Conservation (phyloP, 108 stramenopile genomes). For the Mediolabrus comicus region DNA sequence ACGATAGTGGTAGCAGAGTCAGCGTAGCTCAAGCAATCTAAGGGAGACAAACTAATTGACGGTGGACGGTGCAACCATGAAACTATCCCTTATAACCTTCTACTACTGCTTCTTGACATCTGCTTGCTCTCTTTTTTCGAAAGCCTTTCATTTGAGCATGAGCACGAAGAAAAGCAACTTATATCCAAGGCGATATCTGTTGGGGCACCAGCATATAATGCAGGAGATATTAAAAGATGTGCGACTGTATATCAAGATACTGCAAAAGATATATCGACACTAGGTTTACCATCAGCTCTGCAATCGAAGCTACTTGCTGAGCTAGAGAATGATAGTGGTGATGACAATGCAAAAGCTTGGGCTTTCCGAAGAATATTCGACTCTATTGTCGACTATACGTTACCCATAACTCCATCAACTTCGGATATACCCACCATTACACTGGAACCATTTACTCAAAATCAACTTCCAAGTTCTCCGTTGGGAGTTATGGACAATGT, state of each 20-base stretch:
- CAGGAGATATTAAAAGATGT: slow-evolving; percentile 47
- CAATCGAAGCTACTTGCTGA: slow-evolving; percentile 16
- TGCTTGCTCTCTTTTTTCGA: background rate
- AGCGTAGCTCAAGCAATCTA: too few species aligned
- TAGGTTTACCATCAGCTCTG: slow-evolving; percentile 25
- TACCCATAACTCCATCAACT: slow-evolving; percentile 35
- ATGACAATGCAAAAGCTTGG: slow-evolving; percentile 44
- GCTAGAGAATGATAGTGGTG: slow-evolving; percentile 7
- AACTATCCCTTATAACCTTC: background rate
- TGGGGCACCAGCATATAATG: slow-evolving; percentile 58
- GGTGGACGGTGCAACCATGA: background rate
- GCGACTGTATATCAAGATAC: slow-evolving; percentile 42
- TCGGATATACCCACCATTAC: background rate
- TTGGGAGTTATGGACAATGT: slow-evolving; percentile 51
- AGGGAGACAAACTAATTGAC: background rate
- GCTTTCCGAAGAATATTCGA: slow-evolving; percentile 48
- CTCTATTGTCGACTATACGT: slow-evolving; percentile 42
- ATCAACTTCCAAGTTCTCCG: slow-evolving; percentile 37
- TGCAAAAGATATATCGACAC: slow-evolving; percentile 29
- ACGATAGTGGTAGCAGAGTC: too few species aligned
- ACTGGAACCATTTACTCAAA: slow-evolving; percentile 38
- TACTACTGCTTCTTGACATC: background rate
- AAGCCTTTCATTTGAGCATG: background rate
- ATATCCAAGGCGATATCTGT: slow-evolving; percentile 47
- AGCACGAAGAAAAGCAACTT: slow-evolving; percentile 10